Conservation (phyloP, 768 basidiomycete genomes). For the Tricholoma terreum region DNA sequence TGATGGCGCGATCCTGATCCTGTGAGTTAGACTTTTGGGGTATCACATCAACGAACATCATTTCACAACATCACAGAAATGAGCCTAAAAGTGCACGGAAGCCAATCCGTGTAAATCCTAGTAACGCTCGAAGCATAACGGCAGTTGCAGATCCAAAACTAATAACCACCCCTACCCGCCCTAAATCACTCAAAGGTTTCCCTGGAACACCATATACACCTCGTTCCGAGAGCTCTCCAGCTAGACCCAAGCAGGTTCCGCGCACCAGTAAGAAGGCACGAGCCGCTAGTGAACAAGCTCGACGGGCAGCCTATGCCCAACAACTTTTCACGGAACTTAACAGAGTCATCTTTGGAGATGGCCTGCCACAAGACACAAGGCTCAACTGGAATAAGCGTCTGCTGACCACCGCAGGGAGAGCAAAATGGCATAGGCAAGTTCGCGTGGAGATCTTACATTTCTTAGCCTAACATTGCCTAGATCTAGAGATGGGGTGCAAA, state of each 20-base stretch:
- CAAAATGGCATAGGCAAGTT: slow-evolving; percentile 57
- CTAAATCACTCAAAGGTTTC: neutral
- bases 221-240: neutral
- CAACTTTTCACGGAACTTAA: slow-evolving; percentile 63
- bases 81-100: slow-evolving; percentile 49
- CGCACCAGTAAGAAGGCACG: slow-evolving; percentile 39
- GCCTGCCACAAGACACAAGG: slow-evolving; percentile 51
- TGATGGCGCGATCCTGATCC: slow-evolving; percentile 35
- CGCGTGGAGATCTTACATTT: neutral
- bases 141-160: neutral
- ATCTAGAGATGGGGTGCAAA: slow-evolving; percentile 55
- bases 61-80: slow-evolving; percentile 27
- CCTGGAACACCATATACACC: neutral
- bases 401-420: slow-evolving; percentile 66
- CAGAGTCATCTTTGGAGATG: slow-evolving; percentile 47
- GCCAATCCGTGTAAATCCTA: slow-evolving; percentile 32
- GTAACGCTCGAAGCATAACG: slow-evolving; percentile 7
- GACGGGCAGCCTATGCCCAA: slow-evolving; percentile 51
- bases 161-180: neutral
- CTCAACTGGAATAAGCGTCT: slow-evolving; percentile 68
- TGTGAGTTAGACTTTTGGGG: slow-evolving; percentile 25
- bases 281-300: slow-evolving; percentile 40
- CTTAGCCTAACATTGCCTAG: slow-evolving; percentile 27
- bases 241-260: slow-evolving; percentile 4
- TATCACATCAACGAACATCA: neutral